Conservation (phyloP, 176 grass and related monocot genomes). For the Carex parvula region DNA sequence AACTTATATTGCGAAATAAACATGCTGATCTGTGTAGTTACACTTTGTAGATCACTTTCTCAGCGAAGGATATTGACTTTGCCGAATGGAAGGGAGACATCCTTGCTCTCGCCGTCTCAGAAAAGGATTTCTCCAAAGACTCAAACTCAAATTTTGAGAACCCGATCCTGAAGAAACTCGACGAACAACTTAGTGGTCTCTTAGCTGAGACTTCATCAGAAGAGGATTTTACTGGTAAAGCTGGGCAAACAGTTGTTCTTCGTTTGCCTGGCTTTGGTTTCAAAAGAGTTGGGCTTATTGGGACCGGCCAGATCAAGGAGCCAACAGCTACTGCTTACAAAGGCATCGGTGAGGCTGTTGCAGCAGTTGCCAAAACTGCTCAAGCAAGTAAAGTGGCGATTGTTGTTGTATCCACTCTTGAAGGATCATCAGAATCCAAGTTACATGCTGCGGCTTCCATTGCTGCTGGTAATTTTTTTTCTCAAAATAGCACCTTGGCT, state of each 20-base stretch:
- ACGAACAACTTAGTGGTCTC: conserved; percentile 61
- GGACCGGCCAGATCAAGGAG: conserved; percentile 53
- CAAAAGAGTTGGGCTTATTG: conserved; percentile 80
- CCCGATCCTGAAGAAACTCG: conserved; percentile 58
- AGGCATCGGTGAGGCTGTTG: conserved; percentile 65
- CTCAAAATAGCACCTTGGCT: background rate
- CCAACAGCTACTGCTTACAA: conserved; percentile 40
- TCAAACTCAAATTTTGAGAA: conserved; percentile 81
- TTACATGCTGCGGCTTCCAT: conserved; percentile 59
- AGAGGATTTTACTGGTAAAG: conserved; percentile 88
- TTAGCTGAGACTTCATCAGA: conserved; percentile 59
- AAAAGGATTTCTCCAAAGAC: conserved; percentile 79
- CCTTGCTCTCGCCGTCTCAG: conserved; percentile 72
- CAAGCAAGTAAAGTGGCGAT: conserved; percentile 72
- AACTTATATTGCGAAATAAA: background rate
- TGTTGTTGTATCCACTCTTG: conserved; percentile 49
- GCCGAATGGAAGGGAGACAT: conserved; percentile 85
- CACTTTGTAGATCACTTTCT: conserved; percentile 54
- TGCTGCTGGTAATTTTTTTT: conserved; percentile 47
- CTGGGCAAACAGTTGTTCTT: conserved; percentile 70
- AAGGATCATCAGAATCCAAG: conserved; percentile 49
- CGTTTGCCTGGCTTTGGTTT: conserved; percentile 68
- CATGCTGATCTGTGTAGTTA: background rate
- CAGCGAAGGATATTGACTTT: conserved; percentile 66
- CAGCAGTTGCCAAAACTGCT: conserved; percentile 62